These are phyloP conservation scores for Thelephora ganbajun DNA, from an alignment of 768 basidiomycete species.

Conservation along the genomic window DNA sequence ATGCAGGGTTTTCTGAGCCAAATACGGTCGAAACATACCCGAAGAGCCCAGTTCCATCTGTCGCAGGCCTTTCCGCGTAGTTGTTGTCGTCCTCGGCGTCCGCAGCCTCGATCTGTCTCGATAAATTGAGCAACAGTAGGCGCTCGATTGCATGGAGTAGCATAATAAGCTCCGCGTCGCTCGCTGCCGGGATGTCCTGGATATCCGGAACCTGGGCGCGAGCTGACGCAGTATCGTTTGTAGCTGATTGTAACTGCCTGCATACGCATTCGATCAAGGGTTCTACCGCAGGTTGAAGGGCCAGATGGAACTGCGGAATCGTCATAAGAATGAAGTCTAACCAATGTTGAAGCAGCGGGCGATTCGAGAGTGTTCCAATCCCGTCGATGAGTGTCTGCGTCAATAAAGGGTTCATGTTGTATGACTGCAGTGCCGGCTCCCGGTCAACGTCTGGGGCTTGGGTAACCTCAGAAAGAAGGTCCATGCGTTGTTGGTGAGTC, in stretches of 20 bases:
- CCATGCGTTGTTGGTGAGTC: conserved; percentile 4
- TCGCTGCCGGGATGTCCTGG: conserved; percentile 37
- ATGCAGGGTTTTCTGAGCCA: conserved; percentile 45
- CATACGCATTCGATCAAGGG: conserved; percentile 75
- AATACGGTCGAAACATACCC: conserved; percentile 92
- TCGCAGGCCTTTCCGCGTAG: conserved; percentile 33
- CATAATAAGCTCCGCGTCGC: conserved; percentile 76
- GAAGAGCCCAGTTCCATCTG: conserved; percentile 55
- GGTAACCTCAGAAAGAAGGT: conserved; percentile 6
- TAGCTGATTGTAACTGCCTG: conserved; percentile 42
- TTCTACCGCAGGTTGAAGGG: conserved; percentile 47
- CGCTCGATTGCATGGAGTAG: conserved; percentile 76
- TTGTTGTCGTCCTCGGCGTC: conserved; percentile 43
- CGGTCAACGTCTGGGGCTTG: conserved; percentile 17
- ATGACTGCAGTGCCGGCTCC: conserved; percentile 19
- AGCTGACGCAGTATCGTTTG: conserved; percentile 40
- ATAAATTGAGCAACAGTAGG: conserved; percentile 59
- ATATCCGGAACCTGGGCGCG: conserved; percentile 22
- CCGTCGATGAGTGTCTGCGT: conserved; percentile 74
- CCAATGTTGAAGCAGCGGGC: conserved; percentile 86
- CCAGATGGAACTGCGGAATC: conserved; percentile 69
- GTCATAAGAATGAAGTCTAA: conserved; percentile 92
- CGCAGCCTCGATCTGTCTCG: conserved; percentile 35
- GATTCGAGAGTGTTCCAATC: conserved; percentile 52
- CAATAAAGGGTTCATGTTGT: conserved; percentile 56